A percentile compares a stretch with the other conserved stretches of the same genome.
These are phyloP conservation scores for Hirsutella rhossiliensis DNA, from an alignment of 2,329 filamentous ascomycete species.

Conservation along the genomic window DNA sequence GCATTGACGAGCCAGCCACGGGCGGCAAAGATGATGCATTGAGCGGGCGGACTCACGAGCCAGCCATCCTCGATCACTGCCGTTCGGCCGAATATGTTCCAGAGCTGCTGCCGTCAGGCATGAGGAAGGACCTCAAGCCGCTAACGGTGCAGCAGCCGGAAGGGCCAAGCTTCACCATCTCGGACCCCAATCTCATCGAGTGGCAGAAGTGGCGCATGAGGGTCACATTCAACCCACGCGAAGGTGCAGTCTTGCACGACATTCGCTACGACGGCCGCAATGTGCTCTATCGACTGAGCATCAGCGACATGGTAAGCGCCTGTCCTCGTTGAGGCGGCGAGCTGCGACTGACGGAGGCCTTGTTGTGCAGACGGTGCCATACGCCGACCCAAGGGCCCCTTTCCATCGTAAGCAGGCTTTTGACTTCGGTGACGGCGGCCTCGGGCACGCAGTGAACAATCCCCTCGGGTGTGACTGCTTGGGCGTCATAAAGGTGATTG, in stretches of 20 bases:
- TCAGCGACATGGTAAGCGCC: constrained; percentile 51
- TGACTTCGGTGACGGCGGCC: constrained; percentile 54
- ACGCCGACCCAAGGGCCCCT: constrained; percentile 39
- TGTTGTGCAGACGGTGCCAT: constrained; percentile 37
- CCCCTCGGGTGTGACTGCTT: constrained; percentile 57
- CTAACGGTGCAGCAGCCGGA: constrained; percentile 33
- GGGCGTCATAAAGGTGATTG: constrained; percentile 38
- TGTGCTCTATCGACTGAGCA: constrained; percentile 40
- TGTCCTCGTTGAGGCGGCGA: neutral
- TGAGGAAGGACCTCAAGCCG: constrained; percentile 37
- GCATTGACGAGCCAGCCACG: constrained; percentile 21
- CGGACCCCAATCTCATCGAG: constrained; percentile 26
- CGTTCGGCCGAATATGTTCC: constrained; percentile 25
- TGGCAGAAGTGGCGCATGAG: constrained; percentile 60
- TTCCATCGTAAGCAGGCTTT: constrained; percentile 54
- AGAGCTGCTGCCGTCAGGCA: constrained; percentile 26
- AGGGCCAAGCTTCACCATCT: constrained; percentile 28
- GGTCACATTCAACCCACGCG: constrained; percentile 56
- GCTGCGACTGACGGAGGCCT: neutral
- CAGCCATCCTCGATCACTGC: constrained; percentile 17
- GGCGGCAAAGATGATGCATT: constrained; percentile 16
- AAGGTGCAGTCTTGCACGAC: constrained; percentile 59
- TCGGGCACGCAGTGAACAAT: constrained; percentile 54
- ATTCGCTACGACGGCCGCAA: constrained; percentile 52
- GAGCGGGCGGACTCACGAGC: constrained; percentile 6